A percentile compares a stretch with the other conserved stretches of the same genome.
Evolutionary conservation across 2,329 filamentous ascomycete genomes (phyloP).

Genomic region (Colletotrichum zoysiae): DNA sequence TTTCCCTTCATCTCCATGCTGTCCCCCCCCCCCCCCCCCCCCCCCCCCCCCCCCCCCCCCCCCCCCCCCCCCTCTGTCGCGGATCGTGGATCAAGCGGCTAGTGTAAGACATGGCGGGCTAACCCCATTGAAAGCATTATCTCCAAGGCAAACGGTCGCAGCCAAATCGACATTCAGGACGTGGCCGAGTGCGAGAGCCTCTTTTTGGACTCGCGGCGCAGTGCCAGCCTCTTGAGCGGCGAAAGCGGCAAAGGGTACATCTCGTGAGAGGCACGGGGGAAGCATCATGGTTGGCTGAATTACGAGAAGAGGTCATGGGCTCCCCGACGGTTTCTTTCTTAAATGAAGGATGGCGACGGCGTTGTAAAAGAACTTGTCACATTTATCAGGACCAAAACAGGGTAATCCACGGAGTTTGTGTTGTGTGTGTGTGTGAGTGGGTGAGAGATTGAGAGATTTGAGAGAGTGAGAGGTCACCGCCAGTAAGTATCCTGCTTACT

Average conservation of each 20-base stretch:
- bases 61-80: conserved; percentile 1
- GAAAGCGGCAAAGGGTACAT: conserved; percentile 76
- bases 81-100: conserved; percentile 35
- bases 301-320: conserved; percentile 19
- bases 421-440: background rate
- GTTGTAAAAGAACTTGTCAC: conserved; percentile 42
- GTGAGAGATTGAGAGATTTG: no score
- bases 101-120: conserved; percentile 50
- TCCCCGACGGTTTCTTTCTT: conserved; percentile 21
- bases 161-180: conserved; percentile 81
- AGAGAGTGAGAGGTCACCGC: background rate
- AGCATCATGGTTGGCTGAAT: conserved; percentile 35
- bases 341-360: conserved; percentile 35
- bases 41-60: background rate
- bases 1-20: conserved; percentile 24
- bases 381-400: conserved; percentile 35
- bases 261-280: conserved; percentile 56
- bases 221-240: conserved; percentile 75
- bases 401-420: conserved; percentile 29
- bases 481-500: background rate
- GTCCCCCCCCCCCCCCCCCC: conserved; percentile 5
- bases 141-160: conserved; percentile 83
- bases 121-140: conserved; percentile 74
- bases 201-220: conserved; percentile 85
- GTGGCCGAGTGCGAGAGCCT: conserved; percentile 85